Evolutionary conservation across 2,329 filamentous ascomycete genomes (phyloP).

Genomic region (Xylaria sp.): DNA sequence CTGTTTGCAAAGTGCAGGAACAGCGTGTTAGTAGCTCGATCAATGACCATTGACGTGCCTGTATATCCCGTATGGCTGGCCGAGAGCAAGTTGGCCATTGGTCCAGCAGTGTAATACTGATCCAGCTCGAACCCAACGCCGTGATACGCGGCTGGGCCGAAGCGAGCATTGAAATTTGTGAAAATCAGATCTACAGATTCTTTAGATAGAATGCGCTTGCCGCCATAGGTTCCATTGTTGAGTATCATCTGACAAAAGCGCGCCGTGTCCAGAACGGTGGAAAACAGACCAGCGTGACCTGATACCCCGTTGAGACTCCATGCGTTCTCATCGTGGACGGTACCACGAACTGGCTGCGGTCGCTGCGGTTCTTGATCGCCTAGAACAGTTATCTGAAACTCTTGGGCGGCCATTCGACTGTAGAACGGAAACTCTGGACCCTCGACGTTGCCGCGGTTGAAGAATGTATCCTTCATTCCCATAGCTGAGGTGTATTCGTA

Average conservation of each 20-base stretch:
- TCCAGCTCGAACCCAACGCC: constrained; percentile 31
- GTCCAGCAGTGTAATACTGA: constrained; percentile 31
- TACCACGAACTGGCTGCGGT: constrained; percentile 29
- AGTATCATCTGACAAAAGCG: constrained; percentile 33
- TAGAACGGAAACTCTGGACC: constrained; percentile 23
- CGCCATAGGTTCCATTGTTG: constrained; percentile 33
- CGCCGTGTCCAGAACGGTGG: constrained; percentile 29
- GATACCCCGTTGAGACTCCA: constrained; percentile 34
- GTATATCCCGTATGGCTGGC: constrained; percentile 33
- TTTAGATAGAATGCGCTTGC: constrained; percentile 23
- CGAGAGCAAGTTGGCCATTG: constrained; percentile 32
- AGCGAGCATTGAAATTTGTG: constrained; percentile 33
- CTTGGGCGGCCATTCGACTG: constrained; percentile 19
- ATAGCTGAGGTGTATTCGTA: constrained; percentile 31
- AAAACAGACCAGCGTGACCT: constrained; percentile 32
- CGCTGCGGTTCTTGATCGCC: constrained; percentile 17
- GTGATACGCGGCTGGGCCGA: constrained; percentile 21
- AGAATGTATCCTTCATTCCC: constrained; percentile 33
- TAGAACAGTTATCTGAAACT: constrained; percentile 29
- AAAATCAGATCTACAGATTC: constrained; percentile 31
- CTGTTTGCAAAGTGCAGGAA: constrained; percentile 31
- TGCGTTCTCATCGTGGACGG: constrained; percentile 33
- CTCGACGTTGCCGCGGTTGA: constrained; percentile 30
- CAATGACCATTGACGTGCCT: constrained; percentile 28
- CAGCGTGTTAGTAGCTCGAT: constrained; percentile 27